These are phyloP conservation scores for Inga laurina DNA, from an alignment of 306 rosid species.

Conservation along the genomic window DNA sequence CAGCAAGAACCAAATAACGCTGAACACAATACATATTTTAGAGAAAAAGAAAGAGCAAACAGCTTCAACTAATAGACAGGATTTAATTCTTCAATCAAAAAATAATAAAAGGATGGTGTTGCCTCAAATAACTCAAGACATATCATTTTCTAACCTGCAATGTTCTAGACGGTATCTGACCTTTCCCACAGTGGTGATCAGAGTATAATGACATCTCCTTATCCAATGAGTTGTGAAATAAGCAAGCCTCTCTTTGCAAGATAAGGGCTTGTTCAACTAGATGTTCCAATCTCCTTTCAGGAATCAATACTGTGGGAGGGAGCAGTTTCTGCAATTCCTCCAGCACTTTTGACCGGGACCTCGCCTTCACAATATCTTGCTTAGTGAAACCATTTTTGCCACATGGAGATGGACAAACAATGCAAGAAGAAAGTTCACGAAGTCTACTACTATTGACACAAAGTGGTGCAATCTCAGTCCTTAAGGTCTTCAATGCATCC, in stretches of 20 bases:
- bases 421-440: constrained; percentile 78
- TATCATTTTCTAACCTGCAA: constrained; percentile 68
- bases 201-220: constrained; percentile 89
- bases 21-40: neutral
- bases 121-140: constrained; percentile 22
- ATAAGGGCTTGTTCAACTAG: constrained; percentile 92
- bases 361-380: constrained; percentile 45
- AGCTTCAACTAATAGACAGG: constrained; percentile 9
- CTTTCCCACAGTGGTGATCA: constrained; percentile 91
- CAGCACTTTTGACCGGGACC: constrained; percentile 72
- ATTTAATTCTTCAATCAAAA: constrained; percentile 9
- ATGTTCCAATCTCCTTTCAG: constrained; percentile 93
- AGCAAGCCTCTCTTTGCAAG: constrained; percentile 87
- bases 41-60: neutral
- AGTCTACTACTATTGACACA: constrained; percentile 55
- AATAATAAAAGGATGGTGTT: neutral
- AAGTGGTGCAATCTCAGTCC: constrained; percentile 85
- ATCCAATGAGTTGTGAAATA: constrained; percentile 82
- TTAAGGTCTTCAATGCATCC: constrained; percentile 85
- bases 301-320: constrained; percentile 88
- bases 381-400: constrained; percentile 36
- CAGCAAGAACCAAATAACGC: neutral
- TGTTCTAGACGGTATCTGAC: constrained; percentile 88
- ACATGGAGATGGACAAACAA: constrained; percentile 59
- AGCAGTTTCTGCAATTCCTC: constrained; percentile 90